These are phyloP conservation scores for Aspergillus novoparasiticus DNA, from an alignment of 2,329 filamentous ascomycete genomes.

Conservation along the genomic window DNA sequence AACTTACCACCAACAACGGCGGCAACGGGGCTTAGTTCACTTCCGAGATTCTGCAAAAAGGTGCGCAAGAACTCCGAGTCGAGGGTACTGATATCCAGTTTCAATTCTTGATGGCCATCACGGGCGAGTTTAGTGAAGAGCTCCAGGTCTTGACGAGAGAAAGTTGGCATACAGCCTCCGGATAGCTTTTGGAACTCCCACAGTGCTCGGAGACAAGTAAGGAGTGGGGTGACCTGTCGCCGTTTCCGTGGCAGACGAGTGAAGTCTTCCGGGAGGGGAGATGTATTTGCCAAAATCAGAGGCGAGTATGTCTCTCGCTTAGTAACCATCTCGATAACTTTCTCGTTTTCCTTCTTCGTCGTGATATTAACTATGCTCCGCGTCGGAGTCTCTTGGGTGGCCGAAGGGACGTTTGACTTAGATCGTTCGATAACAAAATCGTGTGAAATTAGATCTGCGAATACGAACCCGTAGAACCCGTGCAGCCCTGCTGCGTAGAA, in stretches of 20 bases:
- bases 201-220: constrained; percentile 83
- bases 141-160: constrained; percentile 66
- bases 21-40: constrained; percentile 82
- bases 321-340: constrained; percentile 80
- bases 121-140: constrained; percentile 77
- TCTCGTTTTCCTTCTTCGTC: constrained; percentile 70
- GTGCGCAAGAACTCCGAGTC: constrained; percentile 72
- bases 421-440: constrained; percentile 87
- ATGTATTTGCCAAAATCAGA: constrained; percentile 80
- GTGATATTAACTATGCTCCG: constrained; percentile 72
- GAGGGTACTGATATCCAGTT: constrained; percentile 68
- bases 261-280: constrained; percentile 70
- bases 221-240: constrained; percentile 75
- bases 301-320: constrained; percentile 91
- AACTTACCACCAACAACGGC: constrained; percentile 88
- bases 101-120: constrained; percentile 74
- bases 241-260: constrained; percentile 69
- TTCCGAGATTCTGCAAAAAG: constrained; percentile 84
- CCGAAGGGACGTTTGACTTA: constrained; percentile 69
- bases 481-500: constrained; percentile 90
- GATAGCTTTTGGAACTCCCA: constrained; percentile 78
- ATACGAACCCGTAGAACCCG: constrained; percentile 92
- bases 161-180: constrained; percentile 57
- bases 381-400: constrained; percentile 73
- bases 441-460: constrained; percentile 88